Percentiles rank a stretch among this genome's conserved stretches.
Conservation (phyloP, 2,329 filamentous ascomycete genomes). For the Pseudocercospora cruenta region DNA sequence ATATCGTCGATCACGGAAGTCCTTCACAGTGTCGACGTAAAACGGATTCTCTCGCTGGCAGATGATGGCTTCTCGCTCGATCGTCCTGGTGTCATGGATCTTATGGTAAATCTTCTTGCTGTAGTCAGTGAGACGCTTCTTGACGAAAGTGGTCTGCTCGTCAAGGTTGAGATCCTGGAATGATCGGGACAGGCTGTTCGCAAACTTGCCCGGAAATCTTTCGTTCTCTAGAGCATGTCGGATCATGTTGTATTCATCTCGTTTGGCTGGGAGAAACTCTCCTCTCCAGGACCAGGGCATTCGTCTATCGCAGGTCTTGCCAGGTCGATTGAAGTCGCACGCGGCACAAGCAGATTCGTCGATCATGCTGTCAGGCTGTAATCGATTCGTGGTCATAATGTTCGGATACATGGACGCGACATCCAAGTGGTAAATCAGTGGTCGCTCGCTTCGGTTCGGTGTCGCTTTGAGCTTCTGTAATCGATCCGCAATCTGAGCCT, state of each 20-base stretch:
- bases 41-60: conserved; percentile 98
- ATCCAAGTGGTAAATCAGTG: conserved; percentile 95
- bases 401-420: conserved; percentile 99
- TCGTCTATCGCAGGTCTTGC: conserved; percentile 93
- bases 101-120: conserved; percentile 99
- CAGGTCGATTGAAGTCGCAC: conserved; percentile 96
- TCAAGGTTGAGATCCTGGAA: conserved; percentile 82
- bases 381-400: conserved; percentile 98
- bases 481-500: conserved; percentile 74
- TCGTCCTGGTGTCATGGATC: conserved; percentile 91
- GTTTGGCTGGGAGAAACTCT: conserved; percentile 92
- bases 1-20: conserved; percentile 95
- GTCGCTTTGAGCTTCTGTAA: conserved; percentile 75
- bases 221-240: conserved; percentile 88
- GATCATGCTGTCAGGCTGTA: conserved; percentile 99
- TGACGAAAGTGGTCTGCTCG: conserved; percentile 78
- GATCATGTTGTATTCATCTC: conserved; percentile 99
- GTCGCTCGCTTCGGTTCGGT: conserved; percentile 81
- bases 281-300: conserved; percentile 98
- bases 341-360: conserved; percentile 93
- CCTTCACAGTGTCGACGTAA: conserved; percentile 93
- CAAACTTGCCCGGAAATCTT: conserved; percentile 78
- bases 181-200: conserved; percentile 69
- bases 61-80: conserved; percentile 93
- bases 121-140: conserved; percentile 88